Base-by-base conservation (phyloP, 768 basidiomycete genomes). In the Lactifluus echinatus region DNA sequence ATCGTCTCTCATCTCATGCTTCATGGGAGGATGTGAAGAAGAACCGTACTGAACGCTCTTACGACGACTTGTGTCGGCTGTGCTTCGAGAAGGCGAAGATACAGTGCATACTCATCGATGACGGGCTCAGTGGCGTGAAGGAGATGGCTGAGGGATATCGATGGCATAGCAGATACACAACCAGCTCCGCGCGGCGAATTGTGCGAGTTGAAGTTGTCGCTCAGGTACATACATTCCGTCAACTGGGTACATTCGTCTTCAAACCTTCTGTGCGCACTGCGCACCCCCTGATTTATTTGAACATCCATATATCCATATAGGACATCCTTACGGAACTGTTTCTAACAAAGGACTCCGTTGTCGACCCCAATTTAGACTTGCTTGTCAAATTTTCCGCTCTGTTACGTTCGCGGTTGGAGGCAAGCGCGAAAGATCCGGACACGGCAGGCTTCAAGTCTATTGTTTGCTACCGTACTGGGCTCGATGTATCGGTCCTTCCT, bases 361-460 rank as follows among this genome's bases (percentile, higher is more conserved):
- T 31, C 31, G 31, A 31, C 12, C 15, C 33, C 2, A 28, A 4
- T 60, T 28, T 34, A 1, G 14, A n/a, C n/a, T 31, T 51, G 42
- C 64, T 33, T 2, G 24, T 10, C 6, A 8, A 61, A 2, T 52
- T 71, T 1, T 60, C 45, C 42, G 44, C 37, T 15, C 76, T 84
- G 29, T 69, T 88, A 47, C 64, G 62, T 15, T 62, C 66, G 7
- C 66, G 60, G 8, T 71, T 88, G 47, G 63, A 50, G 0, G 56
- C 67, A 0, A 65, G 66, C 53, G 81, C 80, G 2, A 54, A 37
- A 4, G 75, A 84, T 56, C 63, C 70, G 0, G 70, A 74, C 31
- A 83, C 88, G 10, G 86, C 72, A 1, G 81, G 77, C 1, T 87
- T 88, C 76, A 90, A 91, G 67, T 87, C 86, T 10, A 77, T 89